Percentiles rank a stretch among this genome's conserved stretches.
Conservation (phyloP, 768 basidiomycete species). For the Ephemerocybe angulata region DNA sequence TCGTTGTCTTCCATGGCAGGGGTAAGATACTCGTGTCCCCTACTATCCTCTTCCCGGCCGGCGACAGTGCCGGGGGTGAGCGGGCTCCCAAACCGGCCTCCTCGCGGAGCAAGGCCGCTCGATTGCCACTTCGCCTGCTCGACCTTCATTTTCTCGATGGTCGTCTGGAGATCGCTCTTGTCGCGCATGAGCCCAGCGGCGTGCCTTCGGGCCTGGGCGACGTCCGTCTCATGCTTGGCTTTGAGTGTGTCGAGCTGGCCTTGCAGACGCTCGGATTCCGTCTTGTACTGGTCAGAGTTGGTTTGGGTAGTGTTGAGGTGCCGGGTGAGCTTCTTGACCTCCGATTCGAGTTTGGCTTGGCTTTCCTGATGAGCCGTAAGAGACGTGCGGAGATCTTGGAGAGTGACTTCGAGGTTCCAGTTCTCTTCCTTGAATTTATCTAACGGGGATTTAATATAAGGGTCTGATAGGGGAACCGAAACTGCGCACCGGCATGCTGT, state of each 20-base stretch:
- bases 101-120: slow-evolving; percentile 43
- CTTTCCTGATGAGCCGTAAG: slow-evolving; percentile 63
- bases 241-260: slow-evolving; percentile 68
- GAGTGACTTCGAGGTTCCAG: slow-evolving; percentile 94
- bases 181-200: slow-evolving; percentile 87
- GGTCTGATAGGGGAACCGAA: not conserved
- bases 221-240: slow-evolving; percentile 90
- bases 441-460: slow-evolving; percentile 22
- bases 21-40: slow-evolving; percentile 44
- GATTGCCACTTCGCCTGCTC: slow-evolving; percentile 51
- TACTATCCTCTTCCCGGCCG: slow-evolving; percentile 12
- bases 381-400: slow-evolving; percentile 81
- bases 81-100: slow-evolving; percentile 69
- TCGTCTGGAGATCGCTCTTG: slow-evolving; percentile 84
- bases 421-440: slow-evolving; percentile 98
- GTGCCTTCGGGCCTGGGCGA: slow-evolving; percentile 86
- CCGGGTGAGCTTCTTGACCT: slow-evolving; percentile 77
- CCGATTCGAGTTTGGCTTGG: slow-evolving; percentile 69
- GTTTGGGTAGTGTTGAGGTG: slow-evolving; percentile 72
- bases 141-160: slow-evolving; percentile 70
- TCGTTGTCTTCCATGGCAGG: slow-evolving; percentile 55
- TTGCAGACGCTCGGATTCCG: slow-evolving; percentile 73
- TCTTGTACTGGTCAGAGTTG: slow-evolving; percentile 79
- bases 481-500: slow-evolving; percentile 63
- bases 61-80: slow-evolving; percentile 60